Percentiles rank a stretch among this genome's conserved stretches.
Evolutionary conservation across 2,329 filamentous ascomycete genomes (phyloP).

Genomic region (Ophiostoma angusticollis): DNA sequence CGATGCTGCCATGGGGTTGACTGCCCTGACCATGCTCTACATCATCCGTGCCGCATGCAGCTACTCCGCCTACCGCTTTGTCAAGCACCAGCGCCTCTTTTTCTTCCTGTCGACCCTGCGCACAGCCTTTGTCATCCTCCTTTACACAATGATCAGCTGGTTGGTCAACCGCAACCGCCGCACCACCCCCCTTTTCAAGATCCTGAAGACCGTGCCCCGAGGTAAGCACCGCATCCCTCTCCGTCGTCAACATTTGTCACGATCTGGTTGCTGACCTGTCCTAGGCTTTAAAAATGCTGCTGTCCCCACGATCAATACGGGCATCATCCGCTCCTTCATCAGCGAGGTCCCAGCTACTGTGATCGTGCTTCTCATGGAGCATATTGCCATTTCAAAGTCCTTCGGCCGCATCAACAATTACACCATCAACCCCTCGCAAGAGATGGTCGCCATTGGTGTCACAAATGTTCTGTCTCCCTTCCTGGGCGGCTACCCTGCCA

Average conservation of each 20-base stretch:
- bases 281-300: slow-evolving; percentile 69
- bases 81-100: slow-evolving; percentile 56
- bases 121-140: slow-evolving; percentile 78
- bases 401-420: slow-evolving; percentile 98
- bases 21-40: slow-evolving; percentile 67
- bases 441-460: slow-evolving; percentile 88
- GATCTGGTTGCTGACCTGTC: background rate
- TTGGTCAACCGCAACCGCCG: slow-evolving; percentile 59
- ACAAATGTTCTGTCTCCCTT: slow-evolving; percentile 86
- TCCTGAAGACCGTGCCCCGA: slow-evolving; percentile 66
- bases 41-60: slow-evolving; percentile 55
- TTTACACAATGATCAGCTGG: slow-evolving; percentile 88
- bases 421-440: slow-evolving; percentile 89
- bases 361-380: slow-evolving; percentile 89
- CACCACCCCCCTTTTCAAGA: slow-evolving; percentile 53
- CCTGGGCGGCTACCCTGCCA: slow-evolving; percentile 82
- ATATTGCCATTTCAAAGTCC: slow-evolving; percentile 95
- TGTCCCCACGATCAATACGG: slow-evolving; percentile 53
- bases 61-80: slow-evolving; percentile 53
- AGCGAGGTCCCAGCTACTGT: slow-evolving; percentile 69
- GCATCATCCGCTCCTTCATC: slow-evolving; percentile 56
- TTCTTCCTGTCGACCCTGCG: slow-evolving; percentile 90
- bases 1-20: slow-evolving; percentile 85
- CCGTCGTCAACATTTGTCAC: no score
- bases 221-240: no score